Conservation (phyloP, 176 grass and related monocot species). For the Panicum miliaceum region DNA sequence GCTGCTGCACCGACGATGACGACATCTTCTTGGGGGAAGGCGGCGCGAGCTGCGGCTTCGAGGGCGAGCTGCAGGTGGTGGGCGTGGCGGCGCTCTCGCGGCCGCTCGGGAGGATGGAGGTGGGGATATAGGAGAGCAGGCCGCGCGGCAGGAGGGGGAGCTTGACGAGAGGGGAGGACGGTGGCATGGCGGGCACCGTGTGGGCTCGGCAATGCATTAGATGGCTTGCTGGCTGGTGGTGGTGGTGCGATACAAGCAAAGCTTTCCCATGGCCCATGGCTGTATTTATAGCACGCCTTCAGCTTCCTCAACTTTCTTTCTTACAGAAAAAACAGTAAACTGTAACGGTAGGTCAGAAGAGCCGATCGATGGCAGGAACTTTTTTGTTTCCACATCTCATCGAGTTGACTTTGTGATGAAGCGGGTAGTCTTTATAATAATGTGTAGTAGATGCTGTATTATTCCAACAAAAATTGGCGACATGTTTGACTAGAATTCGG, state of each 20-base stretch:
- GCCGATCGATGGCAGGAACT: background rate
- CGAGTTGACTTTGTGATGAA: conserved; percentile 43
- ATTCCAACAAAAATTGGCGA: background rate
- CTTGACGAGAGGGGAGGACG: conserved; percentile 42
- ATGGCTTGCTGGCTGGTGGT: background rate
- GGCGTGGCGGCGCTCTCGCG: background rate
- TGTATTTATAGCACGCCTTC: conserved; percentile 35
- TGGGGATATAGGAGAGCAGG: conserved; percentile 55
- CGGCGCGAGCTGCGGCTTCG: background rate
- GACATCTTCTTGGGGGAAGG: conserved; percentile 40
- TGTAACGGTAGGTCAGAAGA: conserved; percentile 21
- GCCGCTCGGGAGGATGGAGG: conserved; percentile 51
- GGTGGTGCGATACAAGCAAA: conserved; percentile 30
- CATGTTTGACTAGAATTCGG: background rate
- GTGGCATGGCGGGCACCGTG: conserved; percentile 35
- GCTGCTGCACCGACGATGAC: background rate
- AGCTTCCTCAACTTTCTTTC: background rate
- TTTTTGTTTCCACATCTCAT: conserved; percentile 1
- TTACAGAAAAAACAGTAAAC: background rate
- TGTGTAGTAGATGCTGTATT: background rate
- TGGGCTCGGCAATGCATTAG: conserved; percentile 33
- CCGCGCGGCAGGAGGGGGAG: conserved; percentile 31
- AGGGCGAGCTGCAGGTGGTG: background rate
- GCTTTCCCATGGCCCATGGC: conserved; percentile 17
- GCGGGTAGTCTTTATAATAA: background rate